Evolutionary conservation across 441 rosid genomes (phyloP).

Genomic region (Melastoma candidum): DNA sequence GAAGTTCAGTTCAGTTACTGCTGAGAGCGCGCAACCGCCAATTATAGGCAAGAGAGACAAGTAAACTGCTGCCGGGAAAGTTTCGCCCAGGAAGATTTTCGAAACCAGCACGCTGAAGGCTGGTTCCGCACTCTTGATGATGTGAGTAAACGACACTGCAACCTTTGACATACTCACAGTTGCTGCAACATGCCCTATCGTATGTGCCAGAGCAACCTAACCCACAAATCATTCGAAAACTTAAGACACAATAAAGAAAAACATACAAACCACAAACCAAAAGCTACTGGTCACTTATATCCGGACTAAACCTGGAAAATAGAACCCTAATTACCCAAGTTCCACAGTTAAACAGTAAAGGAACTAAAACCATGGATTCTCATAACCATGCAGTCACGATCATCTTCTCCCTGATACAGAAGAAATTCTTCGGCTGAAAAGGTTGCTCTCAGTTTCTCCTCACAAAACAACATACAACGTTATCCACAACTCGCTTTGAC

Average conservation of each 20-base stretch:
- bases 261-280: too few relatives aligned
- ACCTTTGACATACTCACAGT: conserved; percentile 80
- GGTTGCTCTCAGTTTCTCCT: too few relatives aligned
- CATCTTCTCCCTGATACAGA: too few relatives aligned
- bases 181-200: conserved; percentile 77
- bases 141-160: conserved; percentile 51
- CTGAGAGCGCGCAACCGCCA: conserved; percentile 96
- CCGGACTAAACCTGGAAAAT: neutral
- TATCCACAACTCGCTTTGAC: too few relatives aligned
- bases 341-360: neutral
- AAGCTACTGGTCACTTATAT: conserved; percentile 1
- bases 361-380: too few relatives aligned
- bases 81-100: conserved; percentile 65
- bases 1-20: conserved; percentile 94
- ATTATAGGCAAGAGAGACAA: conserved; percentile 81
- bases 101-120: conserved; percentile 74
- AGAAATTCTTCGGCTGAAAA: too few relatives aligned
- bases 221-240: conserved; percentile 6
- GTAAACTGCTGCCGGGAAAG: conserved; percentile 71
- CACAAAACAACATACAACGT: too few relatives aligned
- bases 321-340: neutral
- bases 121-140: conserved; percentile 70
- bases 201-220: conserved; percentile 67
- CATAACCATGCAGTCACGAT: too few relatives aligned
- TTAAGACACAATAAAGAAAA: neutral